Evolutionary conservation across 2,329 filamentous ascomycete species (phyloP).

Genomic region (Ceratocystis alfenasii): DNA sequence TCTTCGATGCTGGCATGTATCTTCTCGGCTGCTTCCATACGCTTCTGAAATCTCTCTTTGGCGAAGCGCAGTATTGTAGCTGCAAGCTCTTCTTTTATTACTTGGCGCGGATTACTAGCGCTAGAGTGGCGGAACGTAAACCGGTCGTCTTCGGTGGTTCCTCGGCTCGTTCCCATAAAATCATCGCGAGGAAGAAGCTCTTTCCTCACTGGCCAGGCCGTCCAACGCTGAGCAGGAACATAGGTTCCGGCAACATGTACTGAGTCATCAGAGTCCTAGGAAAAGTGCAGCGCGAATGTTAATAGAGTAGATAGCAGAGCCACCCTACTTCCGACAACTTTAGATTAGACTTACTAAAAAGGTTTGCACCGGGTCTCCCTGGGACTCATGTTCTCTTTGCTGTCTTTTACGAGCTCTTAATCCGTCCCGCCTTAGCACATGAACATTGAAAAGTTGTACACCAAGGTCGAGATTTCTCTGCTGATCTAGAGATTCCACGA

Average conservation of each 20-base stretch:
- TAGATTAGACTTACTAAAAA: constrained; percentile 6
- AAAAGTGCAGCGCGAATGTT: not conserved
- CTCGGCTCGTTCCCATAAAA: constrained; percentile 1
- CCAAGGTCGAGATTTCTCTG: constrained; percentile 55
- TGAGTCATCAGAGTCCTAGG: constrained; percentile 18
- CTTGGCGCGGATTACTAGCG: not conserved
- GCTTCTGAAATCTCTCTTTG: constrained; percentile 12
- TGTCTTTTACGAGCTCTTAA: not conserved
- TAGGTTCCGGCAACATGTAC: constrained; percentile 8
- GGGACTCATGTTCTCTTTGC: constrained; percentile 25
- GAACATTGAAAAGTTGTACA: constrained; percentile 68
- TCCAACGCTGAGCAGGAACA: constrained; percentile 54
- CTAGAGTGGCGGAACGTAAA: not conserved
- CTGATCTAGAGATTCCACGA: constrained; percentile 51
- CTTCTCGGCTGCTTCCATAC: constrained; percentile 8
- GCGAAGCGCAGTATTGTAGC: constrained; percentile 15
- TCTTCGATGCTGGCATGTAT: constrained; percentile 16
- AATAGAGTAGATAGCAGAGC: not conserved
- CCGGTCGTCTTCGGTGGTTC: constrained; percentile 7
- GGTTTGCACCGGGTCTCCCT: constrained; percentile 23
- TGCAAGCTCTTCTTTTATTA: constrained; percentile 17
- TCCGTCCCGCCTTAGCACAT: constrained; percentile 45
- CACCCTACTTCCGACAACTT: not conserved
- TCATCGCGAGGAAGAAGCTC: constrained; percentile 42
- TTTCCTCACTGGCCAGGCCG: constrained; percentile 67